Evolutionary conservation across 257 asterid genomes (phyloP), one percentile per base, ranked within the genome.

Genomic region (Primulina tabacum): DNA sequence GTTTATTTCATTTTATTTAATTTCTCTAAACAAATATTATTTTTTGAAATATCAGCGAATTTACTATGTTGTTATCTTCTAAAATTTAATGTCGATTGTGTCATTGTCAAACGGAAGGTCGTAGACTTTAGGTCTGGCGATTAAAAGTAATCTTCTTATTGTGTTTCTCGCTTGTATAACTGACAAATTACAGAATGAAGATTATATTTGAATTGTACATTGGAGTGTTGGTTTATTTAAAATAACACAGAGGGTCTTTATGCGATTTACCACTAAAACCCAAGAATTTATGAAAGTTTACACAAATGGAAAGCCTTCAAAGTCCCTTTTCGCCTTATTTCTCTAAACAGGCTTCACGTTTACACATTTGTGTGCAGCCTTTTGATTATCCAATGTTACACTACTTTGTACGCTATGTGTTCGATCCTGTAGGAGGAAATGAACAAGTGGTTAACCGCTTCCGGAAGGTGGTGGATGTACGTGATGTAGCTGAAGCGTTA

Each of bases 401-500:
- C 30, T 18, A 20, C 11, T 18, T 57, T 57, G 26, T 18, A 14
- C 7, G 7, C 26, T 57, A 20, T 7, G 62, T 57, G 62, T 40
- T 34, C 56, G 67, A 32, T 74, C 21, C 24, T 34, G 4, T 79
- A 86, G 96, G 82, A 77, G 98, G 91, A 65, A 62, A 68, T 1
- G 90, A 85, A 79, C 82, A 71, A 73, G 28, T 77, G 18, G 87
- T 85, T 28, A 78, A 88, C 79, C 71, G 26, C 37, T 0, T 1
- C 2, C 67, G 83, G 43, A 0, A 9, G 34, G 28, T 86, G n/a
- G 86, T 92, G 8, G 92, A 92, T 55, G 96, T 88, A 10, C 88
- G 92, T 20, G 98, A 92, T 59, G 83, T 88, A 50, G 90, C 85
- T 55, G 90, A 77, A 69, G 84, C 89, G 10, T 68, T 89, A 18